phyloP scores from a whole-genome alignment of 2,329 filamentous ascomycete species.

The Cladosporium oxysporum region DNA sequence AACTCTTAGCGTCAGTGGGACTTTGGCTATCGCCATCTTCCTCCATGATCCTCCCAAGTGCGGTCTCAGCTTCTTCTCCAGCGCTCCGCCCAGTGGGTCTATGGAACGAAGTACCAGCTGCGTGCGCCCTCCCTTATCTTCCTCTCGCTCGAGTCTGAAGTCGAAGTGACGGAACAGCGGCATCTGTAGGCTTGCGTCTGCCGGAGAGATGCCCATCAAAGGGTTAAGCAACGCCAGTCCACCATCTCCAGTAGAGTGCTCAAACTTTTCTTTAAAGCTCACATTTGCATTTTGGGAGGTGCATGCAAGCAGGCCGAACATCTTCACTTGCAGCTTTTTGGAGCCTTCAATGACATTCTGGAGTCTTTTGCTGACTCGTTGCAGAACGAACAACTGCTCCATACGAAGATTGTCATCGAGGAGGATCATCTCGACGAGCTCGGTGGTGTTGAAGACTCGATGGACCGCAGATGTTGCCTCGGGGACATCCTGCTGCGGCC shows the following conservation, averaged over 20 bases:
- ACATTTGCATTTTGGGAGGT: neutral
- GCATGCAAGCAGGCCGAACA: slow-evolving; percentile 1
- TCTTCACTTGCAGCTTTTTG: neutral
- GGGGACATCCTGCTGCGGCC: neutral
- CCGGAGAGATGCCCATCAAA: neutral
- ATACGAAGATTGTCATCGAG: neutral
- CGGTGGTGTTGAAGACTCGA: slow-evolving; percentile 24
- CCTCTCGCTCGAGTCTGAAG: neutral
- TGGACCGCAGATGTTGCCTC: neutral
- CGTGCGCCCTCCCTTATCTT: neutral
- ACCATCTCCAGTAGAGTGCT: neutral
- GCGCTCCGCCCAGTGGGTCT: neutral
- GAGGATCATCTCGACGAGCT: slow-evolving; percentile 19
- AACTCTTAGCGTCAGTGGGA: neutral
- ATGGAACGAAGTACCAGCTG: neutral
- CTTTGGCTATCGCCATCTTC: neutral
- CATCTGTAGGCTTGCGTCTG: neutral
- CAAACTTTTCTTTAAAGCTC: neutral
- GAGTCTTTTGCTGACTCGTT: slow-evolving; percentile 18
- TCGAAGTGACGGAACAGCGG: neutral
- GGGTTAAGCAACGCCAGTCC: neutral
- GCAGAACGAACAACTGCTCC: slow-evolving; percentile 14
- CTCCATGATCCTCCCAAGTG: slow-evolving; percentile 6
- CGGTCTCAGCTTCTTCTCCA: neutral
- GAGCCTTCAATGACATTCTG: slow-evolving; percentile 8